These are phyloP conservation scores for Skeletonema grethae DNA, from an alignment of 108 stramenopile genomes.

Conservation along the genomic window DNA sequence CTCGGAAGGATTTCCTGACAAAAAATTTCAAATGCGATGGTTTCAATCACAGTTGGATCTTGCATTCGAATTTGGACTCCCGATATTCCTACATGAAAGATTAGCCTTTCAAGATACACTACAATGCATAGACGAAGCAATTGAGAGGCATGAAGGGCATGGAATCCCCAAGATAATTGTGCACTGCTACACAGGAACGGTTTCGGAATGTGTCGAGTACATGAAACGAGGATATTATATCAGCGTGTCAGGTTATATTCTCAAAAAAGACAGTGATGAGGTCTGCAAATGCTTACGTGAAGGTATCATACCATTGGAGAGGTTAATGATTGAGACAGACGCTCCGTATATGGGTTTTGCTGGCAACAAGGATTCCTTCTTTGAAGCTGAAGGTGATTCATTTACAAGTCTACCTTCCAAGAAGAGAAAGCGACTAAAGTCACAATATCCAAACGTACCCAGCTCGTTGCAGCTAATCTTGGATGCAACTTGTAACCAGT, in stretches of 20 bases:
- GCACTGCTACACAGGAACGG: conserved; percentile 87
- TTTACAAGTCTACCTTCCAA: conserved; percentile 55
- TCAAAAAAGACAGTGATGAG: conserved; percentile 52
- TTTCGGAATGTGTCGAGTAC: conserved; percentile 63
- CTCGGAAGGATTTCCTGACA: conserved; percentile 74
- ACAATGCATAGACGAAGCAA: conserved; percentile 52
- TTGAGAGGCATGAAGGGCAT: conserved; percentile 34
- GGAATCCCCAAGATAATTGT: conserved; percentile 59
- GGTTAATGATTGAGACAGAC: conserved; percentile 88
- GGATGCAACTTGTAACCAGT: conserved; percentile 45
- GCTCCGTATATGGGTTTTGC: conserved; percentile 89
- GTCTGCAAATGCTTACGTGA: conserved; percentile 58
- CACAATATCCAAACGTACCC: conserved; percentile 79
- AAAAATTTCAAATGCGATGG: conserved; percentile 61
- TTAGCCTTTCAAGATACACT: conserved; percentile 70
- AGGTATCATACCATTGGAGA: conserved; percentile 69
- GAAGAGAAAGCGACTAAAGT: conserved; percentile 71
- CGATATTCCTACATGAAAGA: conserved; percentile 82
- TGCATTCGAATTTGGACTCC: conserved; percentile 62
- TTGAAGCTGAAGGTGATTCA: conserved; percentile 52
- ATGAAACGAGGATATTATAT: conserved; percentile 73
- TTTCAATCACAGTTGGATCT: conserved; percentile 67
- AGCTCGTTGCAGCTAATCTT: conserved; percentile 61
- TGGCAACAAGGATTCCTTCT: conserved; percentile 55
- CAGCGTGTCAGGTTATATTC: conserved; percentile 64